These are phyloP conservation scores for Ogataea pilisensis DNA, from an alignment of 805 yeast species.

Conservation along the genomic window DNA sequence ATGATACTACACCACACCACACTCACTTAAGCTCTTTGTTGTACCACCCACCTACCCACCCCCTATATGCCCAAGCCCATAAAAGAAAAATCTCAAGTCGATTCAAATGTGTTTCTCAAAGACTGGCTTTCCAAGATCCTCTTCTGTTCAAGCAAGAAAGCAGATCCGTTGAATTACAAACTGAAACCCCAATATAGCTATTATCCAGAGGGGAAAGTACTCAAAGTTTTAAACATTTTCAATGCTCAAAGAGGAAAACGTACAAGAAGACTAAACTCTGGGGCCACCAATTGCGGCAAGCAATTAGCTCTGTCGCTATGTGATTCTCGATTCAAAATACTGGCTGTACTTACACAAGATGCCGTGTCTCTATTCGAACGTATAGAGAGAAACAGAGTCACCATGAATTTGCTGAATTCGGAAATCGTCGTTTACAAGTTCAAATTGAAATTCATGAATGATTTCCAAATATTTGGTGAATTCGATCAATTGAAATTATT, in stretches of 20 bases:
- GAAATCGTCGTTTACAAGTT: conserved; percentile 13
- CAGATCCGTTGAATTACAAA: background rate
- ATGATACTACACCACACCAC: background rate
- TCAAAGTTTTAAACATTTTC: conserved; percentile 13
- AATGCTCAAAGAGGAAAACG: background rate
- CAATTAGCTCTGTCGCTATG: conserved; percentile 14
- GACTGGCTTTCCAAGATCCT: conserved; percentile 11
- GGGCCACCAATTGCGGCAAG: background rate
- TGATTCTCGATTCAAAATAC: conserved; percentile 16
- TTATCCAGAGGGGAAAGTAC: conserved; percentile 3
- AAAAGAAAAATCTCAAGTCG: conserved; percentile 4
- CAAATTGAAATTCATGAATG: conserved; percentile 11
- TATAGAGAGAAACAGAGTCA: conserved; percentile 15
- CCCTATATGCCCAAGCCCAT: conserved; percentile 8
- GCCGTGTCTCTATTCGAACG: conserved; percentile 18
- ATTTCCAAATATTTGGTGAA: conserved; percentile 5
- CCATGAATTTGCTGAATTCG: conserved; percentile 11
- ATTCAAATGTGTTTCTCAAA: conserved; percentile 9
- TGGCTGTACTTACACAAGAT: conserved; percentile 10
- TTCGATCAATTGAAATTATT: conserved; percentile 8
- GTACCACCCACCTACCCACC: background rate
- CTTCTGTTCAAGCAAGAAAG: conserved; percentile 1
- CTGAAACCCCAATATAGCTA: conserved; percentile 2
- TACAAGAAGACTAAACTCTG: background rate
- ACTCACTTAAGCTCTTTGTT: background rate